Base-by-base conservation (phyloP, 78 protist genomes). In the Dictyostelium intermedium region DNA sequence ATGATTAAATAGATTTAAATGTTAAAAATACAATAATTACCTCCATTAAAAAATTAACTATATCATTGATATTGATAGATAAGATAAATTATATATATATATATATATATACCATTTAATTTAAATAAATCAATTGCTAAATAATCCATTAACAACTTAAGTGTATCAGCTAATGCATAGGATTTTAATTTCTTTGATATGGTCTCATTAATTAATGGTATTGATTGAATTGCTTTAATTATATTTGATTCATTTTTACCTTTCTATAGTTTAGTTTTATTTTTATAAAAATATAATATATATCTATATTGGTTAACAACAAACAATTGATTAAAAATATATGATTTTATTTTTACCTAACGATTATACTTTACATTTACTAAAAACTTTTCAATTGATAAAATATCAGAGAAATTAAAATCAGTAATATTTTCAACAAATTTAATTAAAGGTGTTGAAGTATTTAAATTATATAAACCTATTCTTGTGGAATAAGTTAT, bases 181-280 rank as follows among this genome's bases (percentile, higher is more conserved):
- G 13, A 13, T 37, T 18, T 72, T 32, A n/a, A 23, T 50, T 47
- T 85, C 76, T 50, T 70, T 85, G 50, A 30, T 2, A 80, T 34
- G 4, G 43, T 79, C 5, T 53, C 32, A 20, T 50, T 80, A 34
- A 73, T 60, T 35, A 50, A 9, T 25, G 92, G 32, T 32, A 86
- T 30, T 56, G 56, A 47, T n/a, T 73, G 37, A 30, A 86, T 86
- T 23, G 92, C 84, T 11, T 25, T 76, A 7, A 86, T 27, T 53
- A 86, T 86, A 60, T 86, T 86, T 9, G 53, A 34, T 77, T 86
- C 92, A 77, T 18, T 34, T 77, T 86, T 53, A 16, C 83, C 56
- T 86, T 86, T 86, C 92, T 86, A 56, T 50, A 50, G 6, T 18
- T 6, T 53, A 63, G 25, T n/a, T 39, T 39, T 39, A 39, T 39